These are phyloP conservation scores for Paecilomyces variotii DNA, from an alignment of 2,329 filamentous ascomycete species.

Conservation along the genomic window DNA sequence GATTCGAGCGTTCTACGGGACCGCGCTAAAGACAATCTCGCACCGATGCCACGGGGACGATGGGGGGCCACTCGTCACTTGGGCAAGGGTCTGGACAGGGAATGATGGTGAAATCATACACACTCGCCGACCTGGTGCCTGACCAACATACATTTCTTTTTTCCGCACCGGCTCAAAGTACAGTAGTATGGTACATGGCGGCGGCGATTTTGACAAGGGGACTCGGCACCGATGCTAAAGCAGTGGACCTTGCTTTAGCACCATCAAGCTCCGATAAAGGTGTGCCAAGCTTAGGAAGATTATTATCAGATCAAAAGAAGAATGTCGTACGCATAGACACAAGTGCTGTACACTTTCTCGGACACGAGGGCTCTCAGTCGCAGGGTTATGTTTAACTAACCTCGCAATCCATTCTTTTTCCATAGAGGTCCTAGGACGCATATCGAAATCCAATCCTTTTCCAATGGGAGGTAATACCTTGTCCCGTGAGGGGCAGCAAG, in stretches of 20 bases:
- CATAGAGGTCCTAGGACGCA: neutral
- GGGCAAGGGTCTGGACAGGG: neutral
- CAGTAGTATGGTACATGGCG: neutral
- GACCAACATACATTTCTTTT: neutral
- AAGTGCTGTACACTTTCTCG: neutral
- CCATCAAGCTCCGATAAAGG: neutral
- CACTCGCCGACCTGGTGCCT: neutral
- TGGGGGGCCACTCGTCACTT: neutral
- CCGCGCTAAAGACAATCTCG: neutral
- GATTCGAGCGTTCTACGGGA: neutral
- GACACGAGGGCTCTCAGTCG: neutral
- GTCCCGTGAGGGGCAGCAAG: slow-evolving; percentile 6
- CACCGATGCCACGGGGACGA: neutral
- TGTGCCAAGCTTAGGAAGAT: neutral
- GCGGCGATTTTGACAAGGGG: neutral
- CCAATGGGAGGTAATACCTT: neutral
- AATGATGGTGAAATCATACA: neutral
- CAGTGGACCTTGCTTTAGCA: neutral
- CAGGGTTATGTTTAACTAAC: neutral
- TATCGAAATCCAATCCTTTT: neutral
- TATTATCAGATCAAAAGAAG: neutral
- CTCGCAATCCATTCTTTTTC: neutral
- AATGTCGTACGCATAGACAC: neutral
- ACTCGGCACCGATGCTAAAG: neutral
- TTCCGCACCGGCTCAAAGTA: neutral